Conservation (phyloP, 2,329 filamentous ascomycete species). For the Graphiopsis chlorocephala region DNA sequence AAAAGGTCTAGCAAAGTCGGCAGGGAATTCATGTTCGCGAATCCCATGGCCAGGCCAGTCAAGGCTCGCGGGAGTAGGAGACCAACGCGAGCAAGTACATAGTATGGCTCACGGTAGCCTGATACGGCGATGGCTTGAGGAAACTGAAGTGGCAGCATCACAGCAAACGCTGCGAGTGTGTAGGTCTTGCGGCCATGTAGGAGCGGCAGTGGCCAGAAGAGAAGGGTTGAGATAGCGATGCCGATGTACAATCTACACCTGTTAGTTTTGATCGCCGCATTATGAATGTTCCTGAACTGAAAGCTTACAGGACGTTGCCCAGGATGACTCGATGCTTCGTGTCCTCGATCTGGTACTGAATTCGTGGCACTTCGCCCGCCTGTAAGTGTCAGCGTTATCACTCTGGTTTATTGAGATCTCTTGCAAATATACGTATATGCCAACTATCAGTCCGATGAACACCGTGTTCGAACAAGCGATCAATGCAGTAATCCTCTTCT, state of each 20-base stretch:
- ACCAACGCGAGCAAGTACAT: conserved; percentile 56
- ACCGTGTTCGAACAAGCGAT: conserved; percentile 72
- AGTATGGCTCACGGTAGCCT: conserved; percentile 54
- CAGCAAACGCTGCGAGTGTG: conserved; percentile 63
- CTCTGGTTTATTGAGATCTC: not conserved
- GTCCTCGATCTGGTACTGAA: conserved; percentile 74
- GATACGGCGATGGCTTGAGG: conserved; percentile 69
- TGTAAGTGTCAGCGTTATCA: conserved; percentile 19
- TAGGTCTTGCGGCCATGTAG: conserved; percentile 77
- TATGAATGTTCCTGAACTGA: not conserved
- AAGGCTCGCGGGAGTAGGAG: conserved; percentile 63
- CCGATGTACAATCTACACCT: conserved; percentile 61
- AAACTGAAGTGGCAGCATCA: conserved; percentile 71
- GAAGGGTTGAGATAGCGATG: conserved; percentile 65
- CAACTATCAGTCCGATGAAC: conserved; percentile 66
- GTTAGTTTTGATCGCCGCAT: not conserved
- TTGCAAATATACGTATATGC: conserved; percentile 61
- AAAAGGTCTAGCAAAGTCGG: conserved; percentile 71
- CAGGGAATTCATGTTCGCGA: conserved; percentile 75
- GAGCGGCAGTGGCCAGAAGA: conserved; percentile 71
- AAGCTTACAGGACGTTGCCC: conserved; percentile 63
- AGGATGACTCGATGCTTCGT: conserved; percentile 65
- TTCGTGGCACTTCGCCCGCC: conserved; percentile 73
- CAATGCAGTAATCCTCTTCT: conserved; percentile 66
- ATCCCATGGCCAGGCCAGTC: conserved; percentile 68